Base-by-base conservation (phyloP, 768 basidiomycete genomes). In the Calocybe indica region DNA sequence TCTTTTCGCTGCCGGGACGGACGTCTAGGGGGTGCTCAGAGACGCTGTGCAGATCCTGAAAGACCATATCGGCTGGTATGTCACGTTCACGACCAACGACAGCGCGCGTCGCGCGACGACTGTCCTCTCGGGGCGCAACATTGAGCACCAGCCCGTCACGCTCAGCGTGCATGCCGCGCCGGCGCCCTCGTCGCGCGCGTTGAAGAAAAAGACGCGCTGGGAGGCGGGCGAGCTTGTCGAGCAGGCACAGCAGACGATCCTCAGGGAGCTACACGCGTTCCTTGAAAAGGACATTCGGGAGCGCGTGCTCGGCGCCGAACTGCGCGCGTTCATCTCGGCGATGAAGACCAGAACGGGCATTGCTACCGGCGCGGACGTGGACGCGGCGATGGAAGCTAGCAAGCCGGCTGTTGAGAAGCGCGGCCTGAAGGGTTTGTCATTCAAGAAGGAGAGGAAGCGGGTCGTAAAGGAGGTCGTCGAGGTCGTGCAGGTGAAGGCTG, bases 11-110 rank as follows among this genome's bases (percentile, higher is more conserved):
- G 43, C 32, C 49, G 43, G 37, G 32, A 48, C n/a, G 34, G 49
- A 32, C 41, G 34, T 46, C 31, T 46, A 45, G 29, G 32, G 9
- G 29, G 15, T 40, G 32, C n/a, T 42, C 34, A 28, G 13, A 14
- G 30, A 22, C 9, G n/a, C 29, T n/a, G 1, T n/a, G 32, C 48
- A 90, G 87, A 74, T 93, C 28, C 68, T 92, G 1, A 77, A 79
- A 52, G 87, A 88, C 60, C 75, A 78, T 43, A 65, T 68, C 1
- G 86, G 83, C 7, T 85, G 89, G 74, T 94, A 92, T 59, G 76
- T 93, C 52, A 87, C 91, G 3, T 97, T 96, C 61, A 58, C 68
- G 13, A 77, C 79, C 4, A 59, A 71, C 2, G 78, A 78, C 46
- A 62, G 76, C 0, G 92, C 92, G 0, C 71, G 80, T 5, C 73